Evolutionary conservation across 2,329 filamentous ascomycete genomes (phyloP), one percentile per base, ranked within the genome.

Genomic region (Gyromitra esculenta): DNA sequence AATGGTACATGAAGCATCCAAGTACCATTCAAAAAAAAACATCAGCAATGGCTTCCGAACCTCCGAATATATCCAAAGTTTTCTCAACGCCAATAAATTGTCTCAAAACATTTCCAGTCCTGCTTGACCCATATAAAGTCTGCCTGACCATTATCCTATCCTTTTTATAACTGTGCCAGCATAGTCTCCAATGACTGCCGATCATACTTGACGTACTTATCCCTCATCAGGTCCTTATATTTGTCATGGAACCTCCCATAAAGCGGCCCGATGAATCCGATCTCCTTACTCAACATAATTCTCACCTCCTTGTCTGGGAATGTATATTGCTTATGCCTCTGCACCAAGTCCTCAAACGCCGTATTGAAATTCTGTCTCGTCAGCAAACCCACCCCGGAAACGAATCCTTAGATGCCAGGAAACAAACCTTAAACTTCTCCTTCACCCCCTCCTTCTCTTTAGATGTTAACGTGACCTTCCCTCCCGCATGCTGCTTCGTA

Each of bases 371-470:
- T 79, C 79, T 79, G 54, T 39, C 18, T 15, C 41, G 59, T 66
- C 25, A 75, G 65, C 15, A 60, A 56, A 57, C n/a, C 50, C n/a
- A 11, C 15, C 15, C 31, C 11, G 39, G 43, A 43, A 18, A 35
- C 41, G 15, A 45, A 21, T 11, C 21, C 37, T 9, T 2, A 56
- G 35, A 52, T 48, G 45, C n/a, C 13, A 4, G n/a, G 63, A 25
- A 1, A 65, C 73, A 37, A 18, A 90, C 89, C 81, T 92, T 90
- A 84, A 97, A 99, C 84, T 98, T 98, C 83, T 93, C 90, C 84
- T 99, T 99, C 84, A 98, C 97, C 74, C 90, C 91, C 82, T 99
- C 96, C 84, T 95, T 96, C 82, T 99, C 96, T 83, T 97, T 97
- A 81, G 91, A 93, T 52, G 60, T 78, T 25, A 79, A 65, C 6